Base-by-base conservation (phyloP, 306 rosid species). In the Quercus dentata region DNA sequence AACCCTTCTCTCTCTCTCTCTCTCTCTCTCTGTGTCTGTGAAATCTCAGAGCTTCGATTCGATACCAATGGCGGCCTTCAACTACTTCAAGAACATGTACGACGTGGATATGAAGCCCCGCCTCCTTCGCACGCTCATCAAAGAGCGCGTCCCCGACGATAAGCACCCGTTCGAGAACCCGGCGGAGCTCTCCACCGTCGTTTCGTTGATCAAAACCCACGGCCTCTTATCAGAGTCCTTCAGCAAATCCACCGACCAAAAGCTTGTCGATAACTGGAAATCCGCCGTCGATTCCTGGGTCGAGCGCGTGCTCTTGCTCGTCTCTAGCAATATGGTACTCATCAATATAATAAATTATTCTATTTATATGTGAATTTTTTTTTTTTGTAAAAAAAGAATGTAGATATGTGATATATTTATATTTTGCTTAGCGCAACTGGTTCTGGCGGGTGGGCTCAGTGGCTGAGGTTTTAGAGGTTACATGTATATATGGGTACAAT, bases 61-160 rank as follows among this genome's bases (percentile, higher is more conserved):
- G 56, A 56, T 62, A 52, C 67, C 87, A 76, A 91, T 90, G 99
- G 85, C 85, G 68, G 89, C 97, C 38, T 94, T 89, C 49, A 87
- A 83, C 41, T 86, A 77, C 18, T 70, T 90, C 15, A 73, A 75
- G 17, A 76, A 83, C 86, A 87, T 95, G 96, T 69, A 93, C 79
- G 96, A 95, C 62, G 88, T 80, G 44, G 87, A 92, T 2, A 73
- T 93, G 76, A 90, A 87, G 71, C 98, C 98, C 15, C 92, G 98
- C 17, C 70, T 93, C 85, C 89, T 95, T 68, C 83, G 61, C 3
- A 73, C 85, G 35, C 86, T 95, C 33, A 65, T 87, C 63, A 82
- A 83, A 61, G 92, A 90, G 57, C 80, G 86, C 10, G 49, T 93
- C 25, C 98, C 97, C 2, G 86, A 86, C 38, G 74, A 77, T 4